Evolutionary conservation across 768 basidiomycete genomes (phyloP), one percentile per base, ranked within the genome.

Genomic region (Rhodotorula taiwanensis): DNA sequence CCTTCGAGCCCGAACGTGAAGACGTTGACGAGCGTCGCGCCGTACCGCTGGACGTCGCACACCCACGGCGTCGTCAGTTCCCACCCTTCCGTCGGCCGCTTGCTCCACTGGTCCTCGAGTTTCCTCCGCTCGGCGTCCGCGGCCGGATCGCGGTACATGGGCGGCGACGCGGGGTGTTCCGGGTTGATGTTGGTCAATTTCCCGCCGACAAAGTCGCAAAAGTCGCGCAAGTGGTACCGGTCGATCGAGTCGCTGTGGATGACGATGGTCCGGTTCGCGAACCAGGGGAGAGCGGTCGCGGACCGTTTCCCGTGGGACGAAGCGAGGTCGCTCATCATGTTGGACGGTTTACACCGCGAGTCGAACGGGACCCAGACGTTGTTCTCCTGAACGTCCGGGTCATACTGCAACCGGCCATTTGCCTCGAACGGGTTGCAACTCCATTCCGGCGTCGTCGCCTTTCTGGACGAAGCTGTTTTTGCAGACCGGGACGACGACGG

Each of bases 201-300:
- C 11, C 67, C 67, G 21, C 60, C 54, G 48, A 69, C 56, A 20
- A 69, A 54, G 31, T 49, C 43, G 53, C 67, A 69, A 27, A 69
- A 69, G 54, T 69, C 67, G n/a, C 64, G 64, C 23, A 69, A 54
- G 59, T 69, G 67, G 60, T 62, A 69, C 13, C 67, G 60, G 57
- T 69, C 67, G 63, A 69, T 69, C 43, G 60, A 62, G 50, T 69
- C 67, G 43, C 67, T 63, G 33, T 69, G 63, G 14, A 69, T 52
- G 36, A 69, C 28, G 52, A 69, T 33, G 27, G 67, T 69, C 11
- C 60, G 63, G 50, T 69, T 69, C 50, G 51, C 36, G 60, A 69
- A 52, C 62, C 62, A 69, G 15, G 63, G 63, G 41, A 65, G 60
- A 16, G 57, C 44, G 65, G 33, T 18, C 31, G 7, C 67, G 31